Evolutionary conservation across 257 asterid genomes (phyloP).

Genomic region (Jaltomata sinuosa): DNA sequence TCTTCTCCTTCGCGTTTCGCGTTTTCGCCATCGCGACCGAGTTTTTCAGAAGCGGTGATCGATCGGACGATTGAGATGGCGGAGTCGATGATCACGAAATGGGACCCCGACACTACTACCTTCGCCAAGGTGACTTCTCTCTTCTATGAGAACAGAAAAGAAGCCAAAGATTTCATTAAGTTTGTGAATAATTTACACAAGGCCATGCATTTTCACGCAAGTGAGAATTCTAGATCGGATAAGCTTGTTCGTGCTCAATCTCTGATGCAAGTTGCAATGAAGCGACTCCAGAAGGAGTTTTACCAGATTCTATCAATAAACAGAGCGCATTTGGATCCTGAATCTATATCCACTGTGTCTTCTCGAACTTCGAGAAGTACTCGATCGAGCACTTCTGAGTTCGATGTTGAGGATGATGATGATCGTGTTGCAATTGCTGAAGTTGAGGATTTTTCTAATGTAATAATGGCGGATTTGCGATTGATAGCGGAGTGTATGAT

Average conservation of each 20-base stretch:
- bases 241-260: constrained; percentile 53
- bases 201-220: constrained; percentile 51
- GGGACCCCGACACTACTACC: constrained; percentile 48
- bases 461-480: constrained; percentile 56
- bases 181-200: constrained; percentile 43
- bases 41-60: constrained; percentile 61
- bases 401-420: constrained; percentile 31
- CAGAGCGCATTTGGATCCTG: constrained; percentile 78
- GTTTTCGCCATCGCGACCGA: constrained; percentile 40
- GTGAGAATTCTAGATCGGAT: constrained; percentile 40
- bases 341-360: constrained; percentile 62
- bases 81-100: constrained; percentile 48
- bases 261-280: constrained; percentile 74
- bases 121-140: constrained; percentile 62
- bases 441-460: constrained; percentile 46
- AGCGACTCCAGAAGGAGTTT: constrained; percentile 73
- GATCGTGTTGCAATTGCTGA: constrained; percentile 21
- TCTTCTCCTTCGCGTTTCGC: constrained; percentile 30
- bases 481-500: constrained; percentile 74
- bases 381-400: constrained; percentile 39
- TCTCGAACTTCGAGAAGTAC: constrained; percentile 35
- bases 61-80: constrained; percentile 51
- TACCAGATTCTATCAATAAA: constrained; percentile 70
- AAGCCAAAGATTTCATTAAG: constrained; percentile 53
- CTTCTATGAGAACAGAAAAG: constrained; percentile 51